Evolutionary conservation across 768 basidiomycete genomes (phyloP), one percentile per base, ranked within the genome.

Genomic region (Infundibulicybe gibba): DNA sequence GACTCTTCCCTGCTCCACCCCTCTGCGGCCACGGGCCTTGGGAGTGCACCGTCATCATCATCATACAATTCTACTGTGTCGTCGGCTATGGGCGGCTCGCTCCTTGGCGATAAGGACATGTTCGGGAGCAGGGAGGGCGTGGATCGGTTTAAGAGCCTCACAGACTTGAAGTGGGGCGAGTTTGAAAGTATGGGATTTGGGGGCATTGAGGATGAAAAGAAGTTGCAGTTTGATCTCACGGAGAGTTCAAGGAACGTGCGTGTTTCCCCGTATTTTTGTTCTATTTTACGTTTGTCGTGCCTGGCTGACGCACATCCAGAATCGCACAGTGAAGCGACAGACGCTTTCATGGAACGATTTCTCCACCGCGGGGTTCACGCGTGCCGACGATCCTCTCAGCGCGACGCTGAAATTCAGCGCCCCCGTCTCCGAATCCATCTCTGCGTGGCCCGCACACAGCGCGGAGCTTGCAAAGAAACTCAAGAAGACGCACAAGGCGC

Each of bases 311-410:
- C 42, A 30, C 16, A 21, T 38, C 14, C 30, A 90, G 87, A 74
- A 81, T 59, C 80, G 77, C 44, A 54, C 79, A 1, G 72, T 80
- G 35, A 94, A 94, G 61, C 87, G 94, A 30, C 68, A 83, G 45
- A 94, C 94, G 0, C 75, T 97, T 51, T 81, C 83, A 15, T 97
- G 94, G 94, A 85, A 80, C 42, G 93, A 95, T 62, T 97, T 97
- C 60, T 90, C 91, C 12, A 61, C 75, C 0, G 68, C 85, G 11
- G 94, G 94, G 2, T 97, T 97, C 69, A 70, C 85, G 8, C 85
- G 92, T 16, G 76, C 73, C 9, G 90, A 94, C 49, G 80, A 72
- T 1, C 85, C 87, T 0, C 75, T 97, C 10, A 81, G 77, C 38
- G 78, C 87, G 0, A 91, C 92, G 2, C 79, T 99, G 11, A 84